Evolutionary conservation across 176 grass and related monocot genomes (phyloP).

Genomic region (Pontederia crassipes): DNA sequence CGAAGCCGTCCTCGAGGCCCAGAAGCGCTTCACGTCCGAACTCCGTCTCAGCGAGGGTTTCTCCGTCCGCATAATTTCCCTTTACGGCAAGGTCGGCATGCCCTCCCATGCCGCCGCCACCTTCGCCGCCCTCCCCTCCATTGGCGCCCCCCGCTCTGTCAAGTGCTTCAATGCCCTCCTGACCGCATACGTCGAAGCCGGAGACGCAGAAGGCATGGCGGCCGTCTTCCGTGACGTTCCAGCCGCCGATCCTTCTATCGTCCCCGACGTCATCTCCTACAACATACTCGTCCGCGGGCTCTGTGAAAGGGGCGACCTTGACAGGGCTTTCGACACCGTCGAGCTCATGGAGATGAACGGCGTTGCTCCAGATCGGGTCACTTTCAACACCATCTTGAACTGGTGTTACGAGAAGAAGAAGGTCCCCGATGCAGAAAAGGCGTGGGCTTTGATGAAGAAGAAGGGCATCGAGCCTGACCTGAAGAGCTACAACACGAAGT

Average conservation of each 20-base stretch:
- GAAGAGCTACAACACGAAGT: conserved; percentile 44
- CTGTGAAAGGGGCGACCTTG: conserved; percentile 32
- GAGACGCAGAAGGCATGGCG: conserved; percentile 17
- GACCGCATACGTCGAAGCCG: not conserved
- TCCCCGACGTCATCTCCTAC: conserved; percentile 31
- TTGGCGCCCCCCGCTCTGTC: conserved; percentile 22
- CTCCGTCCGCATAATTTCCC: conserved; percentile 34
- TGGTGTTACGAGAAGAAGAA: conserved; percentile 22
- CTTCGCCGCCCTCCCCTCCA: conserved; percentile 29
- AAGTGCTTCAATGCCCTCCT: conserved; percentile 35
- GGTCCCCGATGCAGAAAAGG: conserved; percentile 18
- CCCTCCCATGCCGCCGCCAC: conserved; percentile 24
- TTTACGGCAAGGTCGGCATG: conserved; percentile 51
- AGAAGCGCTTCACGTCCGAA: conserved; percentile 40
- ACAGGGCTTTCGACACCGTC: conserved; percentile 30
- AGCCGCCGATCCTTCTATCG: conserved; percentile 20
- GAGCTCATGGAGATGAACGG: conserved; percentile 39
- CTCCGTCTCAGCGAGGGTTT: conserved; percentile 22
- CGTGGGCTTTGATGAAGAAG: conserved; percentile 54
- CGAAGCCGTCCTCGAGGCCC: conserved; percentile 37
- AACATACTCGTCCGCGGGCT: conserved; percentile 38
- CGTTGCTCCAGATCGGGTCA: conserved; percentile 17
- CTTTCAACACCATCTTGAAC: conserved; percentile 43
- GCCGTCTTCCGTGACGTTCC: conserved; percentile 35
- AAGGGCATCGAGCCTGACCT: conserved; percentile 26